These are phyloP conservation scores for Dacryopinax spathularia DNA, from an alignment of 768 basidiomycete genomes.

Conservation along the genomic window DNA sequence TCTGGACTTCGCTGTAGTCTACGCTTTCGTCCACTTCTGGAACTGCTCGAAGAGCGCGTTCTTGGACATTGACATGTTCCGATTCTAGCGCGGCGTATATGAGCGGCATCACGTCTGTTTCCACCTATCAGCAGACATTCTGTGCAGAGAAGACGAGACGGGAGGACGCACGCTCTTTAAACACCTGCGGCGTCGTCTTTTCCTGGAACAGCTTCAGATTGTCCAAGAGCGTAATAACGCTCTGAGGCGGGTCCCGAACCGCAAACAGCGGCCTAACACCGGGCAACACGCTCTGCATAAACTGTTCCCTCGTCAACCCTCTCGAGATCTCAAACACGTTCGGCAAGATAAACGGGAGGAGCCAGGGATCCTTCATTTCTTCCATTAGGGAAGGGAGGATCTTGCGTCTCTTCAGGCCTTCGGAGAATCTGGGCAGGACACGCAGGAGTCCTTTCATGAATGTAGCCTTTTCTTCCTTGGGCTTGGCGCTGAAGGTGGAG, in stretches of 20 bases:
- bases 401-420: conserved; percentile 73
- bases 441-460: conserved; percentile 81
- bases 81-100: conserved; percentile 93
- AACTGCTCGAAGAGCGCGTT: conserved; percentile 68
- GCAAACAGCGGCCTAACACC: conserved; percentile 79
- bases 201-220: conserved; percentile 73
- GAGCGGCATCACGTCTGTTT: conserved; percentile 79
- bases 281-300: conserved; percentile 66
- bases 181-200: conserved; percentile 75
- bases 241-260: conserved; percentile 90
- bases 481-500: conserved; percentile 86
- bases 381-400: conserved; percentile 85
- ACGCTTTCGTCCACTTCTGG: conserved; percentile 84
- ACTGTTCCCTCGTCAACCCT: conserved; percentile 62
- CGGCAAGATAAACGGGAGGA: conserved; percentile 88
- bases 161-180: conserved; percentile 66
- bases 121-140: background rate
- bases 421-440: conserved; percentile 75
- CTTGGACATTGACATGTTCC: conserved; percentile 87
- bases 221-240: conserved; percentile 86
- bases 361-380: conserved; percentile 92
- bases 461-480: conserved; percentile 87
- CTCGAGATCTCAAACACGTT: conserved; percentile 86
- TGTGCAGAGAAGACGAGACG: background rate
- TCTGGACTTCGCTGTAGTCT: conserved; percentile 89